Base-by-base conservation (phyloP, 2,329 filamentous ascomycete species). In the Xylariales sp. region DNA sequence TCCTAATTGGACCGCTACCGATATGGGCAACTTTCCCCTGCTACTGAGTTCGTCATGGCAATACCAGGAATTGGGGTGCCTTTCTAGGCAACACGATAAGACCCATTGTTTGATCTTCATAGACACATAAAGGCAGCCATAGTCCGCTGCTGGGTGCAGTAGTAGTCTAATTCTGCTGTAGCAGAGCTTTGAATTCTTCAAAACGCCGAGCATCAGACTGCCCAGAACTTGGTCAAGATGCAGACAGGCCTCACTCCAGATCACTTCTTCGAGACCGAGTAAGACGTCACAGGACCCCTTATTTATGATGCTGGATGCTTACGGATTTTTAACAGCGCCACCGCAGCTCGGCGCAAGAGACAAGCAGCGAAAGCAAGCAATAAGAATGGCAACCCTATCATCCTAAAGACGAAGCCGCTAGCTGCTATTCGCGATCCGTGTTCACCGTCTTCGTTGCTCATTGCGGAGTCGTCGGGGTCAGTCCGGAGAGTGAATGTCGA, bases 181-280 rank as follows among this genome's bases (percentile, higher is more conserved):
- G n/a, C n/a, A n/a, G n/a, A n/a, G n/a, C n/a, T n/a, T n/a, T n/a
- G n/a, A n/a, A n/a, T n/a, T n/a, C n/a, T n/a, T n/a, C n/a, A n/a
- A n/a, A n/a, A n/a, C n/a, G n/a, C n/a, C n/a, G n/a, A n/a, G n/a
- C n/a, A n/a, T n/a, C n/a, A n/a, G n/a, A n/a, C n/a, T n/a, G n/a
- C n/a, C n/a, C n/a, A n/a, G n/a, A n/a, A n/a, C n/a, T n/a, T n/a
- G 39, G 43, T 45, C 47, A 83, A 78, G 71, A 84, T 86, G 62
- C 44, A 52, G 9, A 76, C 80, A 48, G 85, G 86, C 20, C 75
- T 78, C 38, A 79, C 95, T 57, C 76, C 82, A 38, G 82, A 85
- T 21, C 80, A 93, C 58, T 97, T 94, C 70, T 97, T 97, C 59
- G 87, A 96, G 64, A 94, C 89, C 21, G 86, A 90, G 88, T 93